These are phyloP conservation scores for Rubia balearica DNA, from an alignment of 305 asterid genomes.

Conservation along the genomic window DNA sequence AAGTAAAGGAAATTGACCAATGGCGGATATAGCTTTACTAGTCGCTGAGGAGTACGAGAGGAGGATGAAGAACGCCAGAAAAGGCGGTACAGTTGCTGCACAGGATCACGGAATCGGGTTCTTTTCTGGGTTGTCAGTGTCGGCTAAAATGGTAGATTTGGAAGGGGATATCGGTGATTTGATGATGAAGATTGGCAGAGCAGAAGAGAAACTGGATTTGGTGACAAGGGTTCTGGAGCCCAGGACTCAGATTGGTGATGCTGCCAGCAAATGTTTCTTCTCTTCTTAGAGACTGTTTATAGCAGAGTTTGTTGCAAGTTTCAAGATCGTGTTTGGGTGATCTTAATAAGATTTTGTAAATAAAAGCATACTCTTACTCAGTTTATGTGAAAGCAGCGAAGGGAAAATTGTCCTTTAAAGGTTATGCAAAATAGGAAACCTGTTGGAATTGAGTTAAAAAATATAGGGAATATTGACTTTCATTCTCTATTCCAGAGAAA, in stretches of 20 bases:
- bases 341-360: not conserved
- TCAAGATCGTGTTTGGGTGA: not conserved
- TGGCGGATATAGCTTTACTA: slow-evolving; percentile 28
- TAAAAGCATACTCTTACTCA: not conserved
- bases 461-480: too few species aligned
- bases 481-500: too few species aligned
- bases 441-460: too few species aligned
- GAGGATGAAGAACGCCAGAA: slow-evolving; percentile 25
- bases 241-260: slow-evolving; percentile 19
- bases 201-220: slow-evolving; percentile 12
- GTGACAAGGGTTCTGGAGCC: slow-evolving; percentile 18
- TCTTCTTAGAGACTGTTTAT: slow-evolving; percentile 21
- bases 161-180: slow-evolving; percentile 6
- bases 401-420: too few species aligned
- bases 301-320: not conserved
- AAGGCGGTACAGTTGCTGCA: not conserved
- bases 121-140: slow-evolving; percentile 4
- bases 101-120: slow-evolving; percentile 18
- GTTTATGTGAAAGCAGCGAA: not conserved
- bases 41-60: slow-evolving; percentile 31
- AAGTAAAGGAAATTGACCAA: too few species aligned
- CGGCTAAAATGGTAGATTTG: slow-evolving; percentile 6
- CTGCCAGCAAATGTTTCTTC: slow-evolving; percentile 25
- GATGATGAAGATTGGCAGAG: slow-evolving; percentile 3
- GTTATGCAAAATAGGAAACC: too few species aligned